Percentiles rank a stretch among this genome's conserved stretches.
These are phyloP conservation scores for Podospora pseudoanserina DNA, from an alignment of 495 filamentous ascomycete species.

Conservation along the genomic window DNA sequence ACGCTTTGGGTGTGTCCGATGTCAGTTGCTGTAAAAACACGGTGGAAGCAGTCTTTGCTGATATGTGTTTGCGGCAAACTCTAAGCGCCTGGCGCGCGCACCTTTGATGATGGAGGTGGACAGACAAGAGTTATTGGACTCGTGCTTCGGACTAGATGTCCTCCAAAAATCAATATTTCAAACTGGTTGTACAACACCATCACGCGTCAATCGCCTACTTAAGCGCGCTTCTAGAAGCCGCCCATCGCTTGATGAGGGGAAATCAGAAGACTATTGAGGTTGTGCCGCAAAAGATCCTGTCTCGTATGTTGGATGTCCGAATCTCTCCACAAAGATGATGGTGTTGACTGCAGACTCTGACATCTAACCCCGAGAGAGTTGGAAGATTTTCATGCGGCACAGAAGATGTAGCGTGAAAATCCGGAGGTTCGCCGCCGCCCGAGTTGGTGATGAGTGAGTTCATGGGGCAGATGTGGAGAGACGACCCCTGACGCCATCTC, in stretches of 20 bases:
- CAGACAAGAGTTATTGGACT: background rate
- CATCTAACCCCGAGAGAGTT: background rate
- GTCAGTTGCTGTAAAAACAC: background rate
- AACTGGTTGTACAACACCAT: background rate
- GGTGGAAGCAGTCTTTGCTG: background rate
- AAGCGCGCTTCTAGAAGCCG: slow-evolving; percentile 3
- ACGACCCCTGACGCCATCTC: background rate
- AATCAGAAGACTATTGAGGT: slow-evolving; percentile 2
- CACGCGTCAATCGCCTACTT: slow-evolving; percentile 5
- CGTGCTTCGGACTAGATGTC: background rate
- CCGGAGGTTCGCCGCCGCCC: background rate
- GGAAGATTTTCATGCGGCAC: slow-evolving; percentile 2
- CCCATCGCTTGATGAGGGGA: background rate
- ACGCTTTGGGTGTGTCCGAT: background rate
- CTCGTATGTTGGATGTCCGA: background rate
- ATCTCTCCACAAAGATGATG: background rate
- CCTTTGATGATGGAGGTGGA: background rate
- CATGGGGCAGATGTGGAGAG: background rate
- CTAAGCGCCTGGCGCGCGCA: slow-evolving; percentile 14
- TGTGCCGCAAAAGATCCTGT: background rate
- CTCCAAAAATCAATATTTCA: background rate
- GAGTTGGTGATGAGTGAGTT: background rate
- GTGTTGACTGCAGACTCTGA: background rate
- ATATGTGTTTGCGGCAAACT: background rate
- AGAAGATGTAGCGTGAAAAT: slow-evolving; percentile 2